Evolutionary conservation across 495 filamentous ascomycete species (phyloP), one percentile per base, ranked within the genome.

Genomic region (Symbiotaphrina buchneri): DNA sequence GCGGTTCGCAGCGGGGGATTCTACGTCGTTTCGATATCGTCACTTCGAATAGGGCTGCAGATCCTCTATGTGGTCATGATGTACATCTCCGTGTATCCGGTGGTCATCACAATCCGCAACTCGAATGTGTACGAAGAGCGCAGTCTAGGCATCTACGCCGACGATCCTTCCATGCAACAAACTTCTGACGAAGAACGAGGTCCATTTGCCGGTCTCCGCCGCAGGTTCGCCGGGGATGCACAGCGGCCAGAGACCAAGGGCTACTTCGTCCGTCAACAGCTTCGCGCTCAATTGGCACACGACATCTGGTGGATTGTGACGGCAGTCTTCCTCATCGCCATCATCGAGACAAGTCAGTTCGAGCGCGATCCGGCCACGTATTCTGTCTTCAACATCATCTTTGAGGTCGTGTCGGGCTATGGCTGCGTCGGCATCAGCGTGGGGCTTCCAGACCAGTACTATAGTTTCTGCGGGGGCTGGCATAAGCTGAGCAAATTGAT

Each of bases 61-160:
- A 61, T 82, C 10, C 55, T 87, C 15, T 91, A 91, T 47, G 68
- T 82, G n/a, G 63, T 85, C 16, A 90, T 87, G 80, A 91, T 90
- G 78, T 91, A 85, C 48, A 67, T 74, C 22, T 63, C 56, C 17
- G 65, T 61, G 27, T 71, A 62, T 39, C 69, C 69, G 5, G 65
- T 74, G 19, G 66, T 64, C 5, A 71, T 74, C 36, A 63, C 53
- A 8, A 54, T 57, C 37, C 49, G 53, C 25, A 55, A 53, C 39
- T 46, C 41, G 15, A 56, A 56, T 39, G 45, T 55, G 16, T 56
- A 56, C 34, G 53, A 56, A 35, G 75, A 82, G 46, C 63, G 62
- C 5, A 61, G 59, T 1, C 56, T 80, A 1, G 74, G 74, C n/a
- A 67, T 80, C 27, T 80, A 77, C 40, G 46, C 52, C 3, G 54